Percentiles rank a stretch among this genome's conserved stretches.
These are phyloP conservation scores for Silene noctiflora DNA, from an alignment of 179 eudicot genomes.

Conservation along the genomic window DNA sequence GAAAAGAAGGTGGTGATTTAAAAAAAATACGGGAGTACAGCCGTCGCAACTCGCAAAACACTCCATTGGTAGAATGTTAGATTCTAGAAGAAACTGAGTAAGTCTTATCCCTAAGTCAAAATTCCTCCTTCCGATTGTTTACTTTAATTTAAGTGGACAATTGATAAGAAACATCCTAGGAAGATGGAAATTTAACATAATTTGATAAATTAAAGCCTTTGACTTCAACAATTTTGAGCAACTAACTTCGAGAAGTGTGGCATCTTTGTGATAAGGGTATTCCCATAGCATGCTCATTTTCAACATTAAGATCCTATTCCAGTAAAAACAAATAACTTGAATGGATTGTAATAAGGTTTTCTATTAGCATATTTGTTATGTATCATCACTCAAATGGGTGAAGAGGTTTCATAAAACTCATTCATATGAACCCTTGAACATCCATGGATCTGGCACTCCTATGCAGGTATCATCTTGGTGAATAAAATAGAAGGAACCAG, in stretches of 20 bases:
- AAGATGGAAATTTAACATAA: background rate
- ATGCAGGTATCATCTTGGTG: background rate
- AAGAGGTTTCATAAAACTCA: background rate
- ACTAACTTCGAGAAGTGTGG: background rate
- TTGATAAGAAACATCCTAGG: background rate
- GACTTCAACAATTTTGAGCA: background rate
- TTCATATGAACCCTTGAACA: background rate
- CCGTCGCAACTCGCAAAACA: background rate
- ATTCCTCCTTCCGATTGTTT: background rate
- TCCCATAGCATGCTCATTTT: background rate
- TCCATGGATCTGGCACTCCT: background rate
- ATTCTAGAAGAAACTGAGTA: background rate
- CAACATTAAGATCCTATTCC: background rate
- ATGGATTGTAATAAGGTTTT: background rate
- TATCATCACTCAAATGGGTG: background rate
- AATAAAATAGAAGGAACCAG: background rate
- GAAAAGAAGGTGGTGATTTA: background rate
- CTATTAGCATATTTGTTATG: background rate
- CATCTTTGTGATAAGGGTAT: background rate
- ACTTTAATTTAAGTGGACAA: background rate
- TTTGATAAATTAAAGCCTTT: background rate
- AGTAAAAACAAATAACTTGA: background rate
- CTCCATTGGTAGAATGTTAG: background rate
- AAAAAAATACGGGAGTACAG: background rate
- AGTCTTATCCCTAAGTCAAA: background rate